These are phyloP conservation scores for Cytospora paraplurivora DNA, from an alignment of 2,329 filamentous ascomycete genomes.

Conservation along the genomic window DNA sequence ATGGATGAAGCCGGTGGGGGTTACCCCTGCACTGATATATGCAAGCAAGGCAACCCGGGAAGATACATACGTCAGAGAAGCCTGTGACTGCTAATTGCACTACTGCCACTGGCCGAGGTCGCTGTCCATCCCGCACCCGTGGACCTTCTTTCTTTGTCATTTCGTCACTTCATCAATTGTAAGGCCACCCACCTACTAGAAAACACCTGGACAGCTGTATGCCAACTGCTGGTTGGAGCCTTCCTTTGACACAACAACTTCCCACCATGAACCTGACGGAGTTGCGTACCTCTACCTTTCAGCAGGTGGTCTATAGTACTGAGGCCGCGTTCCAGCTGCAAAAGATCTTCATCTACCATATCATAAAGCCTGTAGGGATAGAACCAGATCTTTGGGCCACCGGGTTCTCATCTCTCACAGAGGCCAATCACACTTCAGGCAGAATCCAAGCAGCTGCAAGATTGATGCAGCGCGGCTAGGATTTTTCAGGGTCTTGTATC, in stretches of 20 bases:
- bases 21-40: background rate
- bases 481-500: background rate
- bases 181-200: background rate
- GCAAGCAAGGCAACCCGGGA: background rate
- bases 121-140: background rate
- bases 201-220: background rate
- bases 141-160: background rate
- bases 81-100: conserved; percentile 11
- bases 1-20: background rate
- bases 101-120: conserved; percentile 21
- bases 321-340: no score
- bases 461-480: conserved; percentile 17
- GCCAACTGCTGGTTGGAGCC: background rate
- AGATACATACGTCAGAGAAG: background rate
- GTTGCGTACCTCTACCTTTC: no score
- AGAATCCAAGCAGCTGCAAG: conserved; percentile 19
- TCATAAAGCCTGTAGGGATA: background rate
- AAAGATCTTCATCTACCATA: background rate
- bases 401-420: conserved; percentile 2
- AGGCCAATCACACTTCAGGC: conserved; percentile 13
- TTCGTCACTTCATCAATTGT: background rate
- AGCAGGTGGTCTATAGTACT: no score
- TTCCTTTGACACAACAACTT: no score
- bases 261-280: no score
- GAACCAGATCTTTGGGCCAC: conserved; percentile 22